Evolutionary conservation across 352 stramenopile genomes (phyloP), one percentile per base, ranked within the genome.

Genomic region (Phytophthora pluvialis): DNA sequence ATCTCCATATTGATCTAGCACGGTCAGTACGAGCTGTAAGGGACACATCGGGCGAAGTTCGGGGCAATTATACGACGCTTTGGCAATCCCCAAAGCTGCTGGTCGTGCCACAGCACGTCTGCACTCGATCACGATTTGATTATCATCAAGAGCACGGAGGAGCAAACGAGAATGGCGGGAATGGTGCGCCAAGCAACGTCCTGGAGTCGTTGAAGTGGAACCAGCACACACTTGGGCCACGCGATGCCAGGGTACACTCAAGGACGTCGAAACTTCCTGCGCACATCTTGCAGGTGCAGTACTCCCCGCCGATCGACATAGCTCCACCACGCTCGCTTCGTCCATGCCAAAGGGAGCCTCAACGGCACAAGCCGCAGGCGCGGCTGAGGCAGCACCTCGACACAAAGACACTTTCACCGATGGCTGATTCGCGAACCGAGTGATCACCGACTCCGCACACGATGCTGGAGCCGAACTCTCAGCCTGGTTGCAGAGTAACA

Each of bases 1-100:
- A 43, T 80, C 60, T 28, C 71, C 73, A 25, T 86, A 92, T 66
- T 92, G 83, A 52, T 90, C 78, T 6, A 87, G 39, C 10, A 87
- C 65, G 12, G 72, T 67, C 12, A 86, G 5, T 25, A 69, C 58
- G 15, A 90, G 50, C 12, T 62, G 64, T 28, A 89, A 40, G 2
- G 61, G 53, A 44, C 81, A 93, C 32, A 73, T 70, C 0, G 82
- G 66, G 0, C 79, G 50, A 7, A 93, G 65, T 47, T 85, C 46
- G 5, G 47, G 33, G 28, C 81, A 90, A 11, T 77, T 62, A 53
- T 90, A 88, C 16, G 69, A 54, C 6, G 86, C 78, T 13, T 79
- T 47, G 4, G 66, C 60, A 46, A 93, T 79, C 39, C 78, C 60
- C 2, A 90, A 72, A 7, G 66, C 64, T 11, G 76, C 32, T 18